Evolutionary conservation across 805 yeast genomes (phyloP).

Genomic region (Barnettozyma sp.): DNA sequence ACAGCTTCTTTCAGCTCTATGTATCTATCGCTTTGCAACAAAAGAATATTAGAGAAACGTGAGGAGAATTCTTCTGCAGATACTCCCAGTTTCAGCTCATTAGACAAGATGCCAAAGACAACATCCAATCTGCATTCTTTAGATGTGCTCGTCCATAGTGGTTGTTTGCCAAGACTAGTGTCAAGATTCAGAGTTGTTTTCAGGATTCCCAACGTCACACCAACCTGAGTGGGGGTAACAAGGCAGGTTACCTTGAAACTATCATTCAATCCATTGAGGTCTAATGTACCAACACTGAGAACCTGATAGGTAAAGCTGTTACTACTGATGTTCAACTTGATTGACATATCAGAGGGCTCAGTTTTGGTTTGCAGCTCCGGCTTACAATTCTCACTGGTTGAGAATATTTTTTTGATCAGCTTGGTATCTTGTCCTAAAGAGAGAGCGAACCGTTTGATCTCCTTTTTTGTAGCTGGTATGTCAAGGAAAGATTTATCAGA

Average conservation of each 20-base stretch:
- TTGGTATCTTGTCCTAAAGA: neutral
- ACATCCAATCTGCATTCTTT: constrained; percentile 1
- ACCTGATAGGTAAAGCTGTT: constrained; percentile 3
- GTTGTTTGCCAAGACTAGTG: neutral
- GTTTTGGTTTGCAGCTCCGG: no score
- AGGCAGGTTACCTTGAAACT: neutral
- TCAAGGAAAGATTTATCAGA: neutral
- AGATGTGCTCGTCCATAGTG: neutral
- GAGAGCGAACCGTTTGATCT: neutral
- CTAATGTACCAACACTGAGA: neutral
- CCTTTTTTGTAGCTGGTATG: neutral
- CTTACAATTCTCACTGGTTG: neutral
- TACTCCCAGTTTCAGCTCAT: neutral
- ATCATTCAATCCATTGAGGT: constrained; percentile 3
- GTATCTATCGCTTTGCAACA: neutral
- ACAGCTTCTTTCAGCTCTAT: neutral
- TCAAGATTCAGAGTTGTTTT: neutral
- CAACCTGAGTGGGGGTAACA: neutral
- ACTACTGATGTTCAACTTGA: no score
- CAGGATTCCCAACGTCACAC: neutral
- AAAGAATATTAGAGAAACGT: neutral
- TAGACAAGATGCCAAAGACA: neutral
- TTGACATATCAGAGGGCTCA: no score
- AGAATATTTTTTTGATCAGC: neutral
- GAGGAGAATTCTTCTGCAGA: neutral